Evolutionary conservation across 129 eudicot species (phyloP), one percentile per base, ranked within the genome.

Genomic region (Calendula officinalis): DNA sequence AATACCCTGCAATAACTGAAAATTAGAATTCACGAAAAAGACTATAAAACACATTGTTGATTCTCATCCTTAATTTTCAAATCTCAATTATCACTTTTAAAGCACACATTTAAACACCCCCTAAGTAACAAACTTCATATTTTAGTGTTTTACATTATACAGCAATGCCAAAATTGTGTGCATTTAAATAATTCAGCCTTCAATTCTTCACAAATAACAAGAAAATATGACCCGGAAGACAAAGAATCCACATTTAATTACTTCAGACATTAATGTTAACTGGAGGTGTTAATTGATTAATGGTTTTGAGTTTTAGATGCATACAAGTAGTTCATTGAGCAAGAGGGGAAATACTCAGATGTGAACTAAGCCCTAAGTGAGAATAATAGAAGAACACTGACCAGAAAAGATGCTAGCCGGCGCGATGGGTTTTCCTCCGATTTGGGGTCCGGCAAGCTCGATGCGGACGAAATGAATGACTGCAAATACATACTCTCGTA

Each of bases 391-490:
- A 33, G 37, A 56, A 34, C 3, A 74, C 67, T 47, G 7, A 66
- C 78, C 78, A 67, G 67, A 66, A 38, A 74, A 56, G 33, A 4
- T 57, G 43, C 2, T 39, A 36, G 34, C 27, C 59, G 50, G 45
- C 39, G 67, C 27, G 15, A 57, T 15, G 37, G 67, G 12, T 45
- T 7, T 39, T 47, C 3, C 53, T 64, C 60, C 72, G 72, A 15
- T 73, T n/a, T n/a, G 13, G 60, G 32, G 17, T 68, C 14, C 42
- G 34, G 32, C 53, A 52, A 67, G 72, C 54, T 67, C 68, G 53
- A 60, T 45, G 42, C 65, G 55, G 59, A 54, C 35, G 44, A 64
- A 56, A 73, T 56, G 54, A 16, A 62, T 5, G 69, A 37, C 56
- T 43, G 70, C 48, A 45, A 53, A 43, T 32, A 11, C 6, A 51